Percentiles rank a stretch among this genome's conserved stretches.
Evolutionary conservation across 495 filamentous ascomycete species (phyloP).

Genomic region (Tuber aestivum): DNA sequence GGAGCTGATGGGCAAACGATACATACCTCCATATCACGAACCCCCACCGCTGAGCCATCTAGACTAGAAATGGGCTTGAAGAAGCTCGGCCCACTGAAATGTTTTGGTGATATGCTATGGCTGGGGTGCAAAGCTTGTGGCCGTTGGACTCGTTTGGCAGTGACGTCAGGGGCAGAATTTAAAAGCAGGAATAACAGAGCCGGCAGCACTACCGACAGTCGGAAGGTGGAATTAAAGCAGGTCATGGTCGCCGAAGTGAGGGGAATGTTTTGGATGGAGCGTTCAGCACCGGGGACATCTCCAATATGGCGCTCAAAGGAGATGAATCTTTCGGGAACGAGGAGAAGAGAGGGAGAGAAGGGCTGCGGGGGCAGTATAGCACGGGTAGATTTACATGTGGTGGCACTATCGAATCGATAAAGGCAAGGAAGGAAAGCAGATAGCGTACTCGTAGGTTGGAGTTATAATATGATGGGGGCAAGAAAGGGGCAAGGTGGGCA

Average conservation of each 20-base stretch:
- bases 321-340: background rate
- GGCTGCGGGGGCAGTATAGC: background rate
- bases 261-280: background rate
- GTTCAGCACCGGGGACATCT: slow-evolving; percentile 15
- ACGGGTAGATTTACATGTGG: background rate
- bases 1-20: background rate
- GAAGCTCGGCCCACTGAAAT: slow-evolving; percentile 7
- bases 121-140: background rate
- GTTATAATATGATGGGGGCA: background rate
- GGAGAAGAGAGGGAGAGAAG: background rate
- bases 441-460: background rate
- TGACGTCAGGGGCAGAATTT: background rate
- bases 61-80: background rate
- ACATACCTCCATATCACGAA: slow-evolving; percentile 31
- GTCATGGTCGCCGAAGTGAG: slow-evolving; percentile 3
- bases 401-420: background rate
- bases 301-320: background rate
- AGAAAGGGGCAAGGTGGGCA: background rate
- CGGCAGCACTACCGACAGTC: slow-evolving; percentile 10
- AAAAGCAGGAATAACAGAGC: slow-evolving; percentile 20
- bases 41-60: background rate
- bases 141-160: slow-evolving; percentile 19
- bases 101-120: background rate
- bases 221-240: background rate
- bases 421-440: background rate